These are phyloP conservation scores for Tolypocladium paradoxum DNA, from an alignment of 2,329 filamentous ascomycete genomes.

Conservation along the genomic window DNA sequence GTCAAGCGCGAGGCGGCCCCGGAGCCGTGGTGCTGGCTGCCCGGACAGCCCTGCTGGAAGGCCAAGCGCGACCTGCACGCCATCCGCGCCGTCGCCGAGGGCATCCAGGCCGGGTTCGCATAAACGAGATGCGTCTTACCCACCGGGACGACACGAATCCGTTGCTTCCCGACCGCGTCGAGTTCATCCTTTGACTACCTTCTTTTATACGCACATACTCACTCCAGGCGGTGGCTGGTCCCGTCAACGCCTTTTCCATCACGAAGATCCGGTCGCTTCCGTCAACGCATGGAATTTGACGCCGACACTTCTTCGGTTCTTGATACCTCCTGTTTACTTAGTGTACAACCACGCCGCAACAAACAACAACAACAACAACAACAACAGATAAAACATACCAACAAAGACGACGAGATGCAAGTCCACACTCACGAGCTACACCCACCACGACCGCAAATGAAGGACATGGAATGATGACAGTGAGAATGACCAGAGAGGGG, in stretches of 20 bases:
- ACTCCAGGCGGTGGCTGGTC: neutral
- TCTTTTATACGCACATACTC: neutral
- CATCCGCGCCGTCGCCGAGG: conserved; percentile 15
- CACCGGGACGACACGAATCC: neutral
- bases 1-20: neutral
- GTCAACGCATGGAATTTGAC: too few species aligned
- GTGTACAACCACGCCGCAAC: neutral
- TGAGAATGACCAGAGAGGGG: neutral
- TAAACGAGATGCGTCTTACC: conserved; percentile 12
- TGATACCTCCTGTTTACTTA: neutral
- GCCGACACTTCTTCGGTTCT: neutral
- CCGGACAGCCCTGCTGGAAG: conserved; percentile 27
- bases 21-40: conserved; percentile 20
- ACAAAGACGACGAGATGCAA: neutral
- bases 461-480: neutral
- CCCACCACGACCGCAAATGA: neutral
- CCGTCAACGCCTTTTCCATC: neutral
- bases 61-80: conserved; percentile 22
- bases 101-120: conserved; percentile 13
- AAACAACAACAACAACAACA: neutral
- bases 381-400: neutral
- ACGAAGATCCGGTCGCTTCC: neutral
- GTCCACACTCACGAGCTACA: neutral
- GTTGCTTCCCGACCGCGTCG: neutral
- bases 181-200: neutral